phyloP scores from a whole-genome alignment of 768 basidiomycete genomes.

The Termitomyces heimii region DNA sequence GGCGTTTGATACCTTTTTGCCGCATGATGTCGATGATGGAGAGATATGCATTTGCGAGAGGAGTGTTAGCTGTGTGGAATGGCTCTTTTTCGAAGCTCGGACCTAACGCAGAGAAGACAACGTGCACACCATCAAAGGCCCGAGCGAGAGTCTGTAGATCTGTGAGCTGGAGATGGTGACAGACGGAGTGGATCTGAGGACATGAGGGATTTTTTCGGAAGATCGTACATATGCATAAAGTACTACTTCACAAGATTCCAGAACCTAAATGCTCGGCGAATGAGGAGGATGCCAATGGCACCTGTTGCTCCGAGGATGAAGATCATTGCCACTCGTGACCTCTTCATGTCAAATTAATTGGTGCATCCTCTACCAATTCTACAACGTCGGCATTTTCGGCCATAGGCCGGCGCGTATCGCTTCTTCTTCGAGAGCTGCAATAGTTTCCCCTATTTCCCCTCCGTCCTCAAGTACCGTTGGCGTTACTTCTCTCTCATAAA shows the following conservation, averaged over 20 bases:
- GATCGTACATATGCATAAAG: slow-evolving; percentile 63
- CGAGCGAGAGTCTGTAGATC: slow-evolving; percentile 42
- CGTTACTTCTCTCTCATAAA: slow-evolving; percentile 44
- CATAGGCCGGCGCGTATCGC: slow-evolving; percentile 37
- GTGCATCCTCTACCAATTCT: not conserved
- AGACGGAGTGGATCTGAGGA: slow-evolving; percentile 35
- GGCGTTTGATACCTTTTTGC: slow-evolving; percentile 42
- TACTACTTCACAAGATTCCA: slow-evolving; percentile 37
- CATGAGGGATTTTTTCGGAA: slow-evolving; percentile 54
- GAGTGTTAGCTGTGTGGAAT: slow-evolving; percentile 41
- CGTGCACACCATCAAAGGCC: slow-evolving; percentile 52
- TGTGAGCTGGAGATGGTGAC: slow-evolving; percentile 48
- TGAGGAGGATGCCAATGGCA: slow-evolving; percentile 48
- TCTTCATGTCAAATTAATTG: not conserved
- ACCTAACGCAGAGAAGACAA: slow-evolving; percentile 64
- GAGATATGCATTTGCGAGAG: slow-evolving; percentile 57
- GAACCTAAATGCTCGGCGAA: slow-evolving; percentile 45
- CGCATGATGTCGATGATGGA: slow-evolving; percentile 53
- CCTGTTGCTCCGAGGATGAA: slow-evolving; percentile 73
- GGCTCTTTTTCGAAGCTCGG: slow-evolving; percentile 31
- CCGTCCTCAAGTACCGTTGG: slow-evolving; percentile 34
- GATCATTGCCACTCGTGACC: slow-evolving; percentile 17
- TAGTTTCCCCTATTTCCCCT: slow-evolving; percentile 42
- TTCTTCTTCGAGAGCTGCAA: slow-evolving; percentile 41
- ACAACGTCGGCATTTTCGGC: slow-evolving; percentile 21